Evolutionary conservation across 805 yeast species (phyloP), one percentile per base, ranked within the genome.

Genomic region (Monosporozyma servazzii): DNA sequence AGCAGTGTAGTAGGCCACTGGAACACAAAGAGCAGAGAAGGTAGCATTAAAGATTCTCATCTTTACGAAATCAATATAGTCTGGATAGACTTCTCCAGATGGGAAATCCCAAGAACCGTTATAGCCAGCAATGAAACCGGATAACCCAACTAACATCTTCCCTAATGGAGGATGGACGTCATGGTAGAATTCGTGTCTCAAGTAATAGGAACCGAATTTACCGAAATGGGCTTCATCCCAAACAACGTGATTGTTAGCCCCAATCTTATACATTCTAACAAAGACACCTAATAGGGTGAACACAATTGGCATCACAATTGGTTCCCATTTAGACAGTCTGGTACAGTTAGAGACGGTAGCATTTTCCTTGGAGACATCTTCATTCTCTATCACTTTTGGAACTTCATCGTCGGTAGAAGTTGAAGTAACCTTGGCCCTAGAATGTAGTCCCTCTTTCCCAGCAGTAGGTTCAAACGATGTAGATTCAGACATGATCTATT

Each of bases 211-310:
- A 42, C 95, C 95, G 65, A 86, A 86, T 67, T 86, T 86, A 45
- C 93, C 95, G 64, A 86, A 86, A 73, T 86, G 95, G 6, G 95
- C 93, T 67, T 86, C 95, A 71, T 86, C 95, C 95, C 95, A 86
- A 13, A 84, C 83, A 48, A 86, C 91, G 49, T 73, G 74, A 47
- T 77, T 67, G 51, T 81, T 75, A 39, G 69, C 68, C 20, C 78
- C 81, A 47, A 86, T 81, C 40, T 76, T 74, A 60, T 81, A 75
- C 54, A 82, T 73, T 61, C 93, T 75, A 5, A 81, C 75, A 54
- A 73, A 78, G 29, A 77, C 67, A 3, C 86, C 74, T 2, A 76
- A 31, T 0, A 59, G 57, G 0, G 82, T 77, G 49, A 78, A 63
- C 1, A 74, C 3, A 3, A 77, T 31, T 1, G 82, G 80, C 48